These are phyloP conservation scores for Saitozyma podzolica DNA, from an alignment of 768 basidiomycete species.

Conservation along the genomic window DNA sequence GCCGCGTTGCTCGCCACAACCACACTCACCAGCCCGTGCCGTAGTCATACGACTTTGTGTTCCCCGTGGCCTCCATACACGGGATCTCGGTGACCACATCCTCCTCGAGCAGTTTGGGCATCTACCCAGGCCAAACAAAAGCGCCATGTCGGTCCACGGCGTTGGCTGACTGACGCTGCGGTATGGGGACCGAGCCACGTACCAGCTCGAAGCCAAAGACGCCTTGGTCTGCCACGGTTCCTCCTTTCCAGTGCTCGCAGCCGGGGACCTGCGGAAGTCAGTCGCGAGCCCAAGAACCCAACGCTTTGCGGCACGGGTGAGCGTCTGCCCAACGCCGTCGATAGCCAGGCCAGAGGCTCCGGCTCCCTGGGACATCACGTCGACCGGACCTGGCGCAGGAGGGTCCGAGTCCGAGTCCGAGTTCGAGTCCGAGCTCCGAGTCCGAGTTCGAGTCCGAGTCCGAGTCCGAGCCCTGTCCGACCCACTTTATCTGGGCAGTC, in stretches of 20 bases:
- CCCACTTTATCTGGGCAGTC: constrained; percentile 4
- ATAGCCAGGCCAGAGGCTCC: no score
- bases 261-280: neutral
- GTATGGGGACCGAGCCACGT: neutral
- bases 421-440: no score
- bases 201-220: neutral
- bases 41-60: neutral
- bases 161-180: neutral
- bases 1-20: no score
- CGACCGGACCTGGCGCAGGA: no score
- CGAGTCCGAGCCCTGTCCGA: neutral
- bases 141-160: neutral
- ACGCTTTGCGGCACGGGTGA: no score
- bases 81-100: neutral
- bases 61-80: constrained; percentile 7
- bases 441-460: no score
- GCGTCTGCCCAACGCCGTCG: no score
- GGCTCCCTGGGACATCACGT: no score
- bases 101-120: constrained; percentile 1
- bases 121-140: neutral
- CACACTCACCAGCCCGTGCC: no score
- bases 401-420: no score
- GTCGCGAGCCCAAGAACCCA: no score
- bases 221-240: neutral
- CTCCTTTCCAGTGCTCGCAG: constrained; percentile 2